A percentile compares a stretch with the other conserved stretches of the same genome.
phyloP scores from a whole-genome alignment of 2,329 filamentous ascomycete species.

The Alternaria tenuissima region DNA sequence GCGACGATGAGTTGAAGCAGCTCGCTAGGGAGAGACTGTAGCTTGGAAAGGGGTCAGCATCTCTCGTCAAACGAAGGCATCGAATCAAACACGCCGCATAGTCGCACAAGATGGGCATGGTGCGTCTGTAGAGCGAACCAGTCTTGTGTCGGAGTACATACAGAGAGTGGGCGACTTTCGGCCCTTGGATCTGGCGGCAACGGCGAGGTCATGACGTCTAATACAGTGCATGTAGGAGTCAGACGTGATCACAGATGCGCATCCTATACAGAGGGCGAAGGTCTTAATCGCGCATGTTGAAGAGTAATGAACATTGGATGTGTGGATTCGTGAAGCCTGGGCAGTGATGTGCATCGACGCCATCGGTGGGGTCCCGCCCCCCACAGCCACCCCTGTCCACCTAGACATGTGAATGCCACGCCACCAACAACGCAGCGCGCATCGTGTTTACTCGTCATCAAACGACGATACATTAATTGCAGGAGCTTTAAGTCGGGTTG shows the following conservation, averaged over 20 bases:
- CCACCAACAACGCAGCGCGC: not conserved
- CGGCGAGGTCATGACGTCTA: not conserved
- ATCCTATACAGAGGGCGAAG: not conserved
- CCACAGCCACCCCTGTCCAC: constrained; percentile 2
- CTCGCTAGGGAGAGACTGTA: constrained; percentile 52
- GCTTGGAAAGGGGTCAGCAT: constrained; percentile 22
- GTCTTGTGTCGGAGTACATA: constrained; percentile 11
- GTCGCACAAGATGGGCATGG: constrained; percentile 5
- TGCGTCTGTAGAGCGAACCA: constrained; percentile 4
- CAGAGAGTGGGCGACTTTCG: constrained; percentile 8
- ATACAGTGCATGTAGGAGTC: not conserved
- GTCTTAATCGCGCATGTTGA: not conserved
- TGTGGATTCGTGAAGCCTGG: constrained; percentile 8
- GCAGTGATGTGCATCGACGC: constrained; percentile 10
- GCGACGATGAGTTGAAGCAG: constrained; percentile 52
- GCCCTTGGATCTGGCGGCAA: not conserved
- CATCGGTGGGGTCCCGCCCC: constrained; percentile 11
- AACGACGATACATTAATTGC: not conserved
- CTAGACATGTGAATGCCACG: not conserved
- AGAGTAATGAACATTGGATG: constrained; percentile 3
- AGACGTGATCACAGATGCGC: not conserved
- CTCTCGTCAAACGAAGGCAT: not conserved
- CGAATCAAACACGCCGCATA: not conserved
- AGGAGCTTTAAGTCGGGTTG: not conserved
- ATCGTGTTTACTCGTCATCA: not conserved